A percentile compares a stretch with the other conserved stretches of the same genome.
Conservation (phyloP, 805 yeast species). For the Metschnikowia reukaufii region DNA sequence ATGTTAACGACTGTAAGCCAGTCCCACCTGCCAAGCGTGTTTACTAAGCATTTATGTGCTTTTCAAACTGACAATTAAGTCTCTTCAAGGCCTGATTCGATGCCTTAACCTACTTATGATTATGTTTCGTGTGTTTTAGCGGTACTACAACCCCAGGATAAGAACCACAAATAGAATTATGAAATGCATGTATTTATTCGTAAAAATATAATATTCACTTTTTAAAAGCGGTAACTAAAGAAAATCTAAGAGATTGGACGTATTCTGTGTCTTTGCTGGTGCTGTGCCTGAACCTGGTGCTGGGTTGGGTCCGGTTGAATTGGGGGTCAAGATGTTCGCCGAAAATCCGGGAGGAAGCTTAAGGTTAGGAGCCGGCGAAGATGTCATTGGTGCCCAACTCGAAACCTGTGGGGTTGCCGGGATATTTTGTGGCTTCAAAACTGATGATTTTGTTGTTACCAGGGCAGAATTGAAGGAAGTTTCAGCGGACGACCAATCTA, state of each 20-base stretch:
- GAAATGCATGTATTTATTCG: constrained; percentile 16
- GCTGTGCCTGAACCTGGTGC: constrained; percentile 5
- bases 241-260: constrained; percentile 15
- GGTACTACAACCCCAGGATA: background rate
- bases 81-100: background rate
- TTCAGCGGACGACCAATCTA: constrained; percentile 12
- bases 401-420: background rate
- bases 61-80: background rate
- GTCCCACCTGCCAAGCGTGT: constrained; percentile 98
- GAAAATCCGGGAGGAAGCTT: constrained; percentile 37
- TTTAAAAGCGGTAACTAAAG: constrained; percentile 7
- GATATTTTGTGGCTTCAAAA: constrained; percentile 2
- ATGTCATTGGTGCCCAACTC: constrained; percentile 9
- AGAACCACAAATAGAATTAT: constrained; percentile 12
- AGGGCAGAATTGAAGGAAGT: constrained; percentile 1
- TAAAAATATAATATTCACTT: background rate
- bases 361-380: constrained; percentile 1
- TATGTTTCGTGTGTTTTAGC: background rate
- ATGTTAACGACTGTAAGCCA: constrained; percentile 87
- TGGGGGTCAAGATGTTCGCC: constrained; percentile 28
- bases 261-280: background rate
- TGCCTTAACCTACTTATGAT: constrained; percentile 2
- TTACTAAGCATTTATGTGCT: constrained; percentile 49
- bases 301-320: constrained; percentile 13
- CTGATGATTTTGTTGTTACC: background rate